Evolutionary conservation across 2,329 filamentous ascomycete genomes (phyloP), one percentile per base, ranked within the genome.

Genomic region (Arthrobotrys musiformis): DNA sequence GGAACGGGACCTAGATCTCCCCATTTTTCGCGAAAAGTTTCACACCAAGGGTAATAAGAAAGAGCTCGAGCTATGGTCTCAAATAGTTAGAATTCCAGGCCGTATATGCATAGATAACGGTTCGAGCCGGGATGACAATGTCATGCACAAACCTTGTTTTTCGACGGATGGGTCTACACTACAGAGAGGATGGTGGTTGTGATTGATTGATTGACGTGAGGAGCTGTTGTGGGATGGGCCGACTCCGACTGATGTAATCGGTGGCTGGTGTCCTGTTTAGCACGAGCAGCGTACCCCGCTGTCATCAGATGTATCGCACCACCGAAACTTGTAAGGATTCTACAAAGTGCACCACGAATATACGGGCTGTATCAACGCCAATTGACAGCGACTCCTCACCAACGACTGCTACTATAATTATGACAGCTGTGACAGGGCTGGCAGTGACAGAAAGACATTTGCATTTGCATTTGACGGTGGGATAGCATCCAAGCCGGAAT

Each of bases 171-270:
- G 40, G 22, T 64, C 58, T 46, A 48, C 11, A 48, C 44, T 46
- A 40, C 48, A 63, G 48, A 63, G 48, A 60, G 17, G 46, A 50
- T 44, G 48, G 13, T 64, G 44, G n/a, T 68, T 37, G 58, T 60
- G 33, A 22, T 54, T 61, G n/a, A n/a, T n/a, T n/a, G n/a, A n/a
- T n/a, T n/a, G n/a, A n/a, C n/a, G 26, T 58, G 56, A 60, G 72
- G 40, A 63, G 37, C 56, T 52, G 62, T 48, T 58, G 35, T 58
- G 37, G 70, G 64, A 67, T 42, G 62, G 46, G n/a, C n/a, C n/a
- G n/a, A n/a, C n/a, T n/a, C n/a, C n/a, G n/a, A 58, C 54, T 76
- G 72, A 76, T 76, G 72, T 70, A 76, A 76, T 76, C 35, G 46
- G 62, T 66, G 50, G 44, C 62, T 37, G 33, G 33, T 56, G 24